phyloP scores from a whole-genome alignment of 1,139 yeast species.

The Schwanniomyces etchellsii region DNA sequence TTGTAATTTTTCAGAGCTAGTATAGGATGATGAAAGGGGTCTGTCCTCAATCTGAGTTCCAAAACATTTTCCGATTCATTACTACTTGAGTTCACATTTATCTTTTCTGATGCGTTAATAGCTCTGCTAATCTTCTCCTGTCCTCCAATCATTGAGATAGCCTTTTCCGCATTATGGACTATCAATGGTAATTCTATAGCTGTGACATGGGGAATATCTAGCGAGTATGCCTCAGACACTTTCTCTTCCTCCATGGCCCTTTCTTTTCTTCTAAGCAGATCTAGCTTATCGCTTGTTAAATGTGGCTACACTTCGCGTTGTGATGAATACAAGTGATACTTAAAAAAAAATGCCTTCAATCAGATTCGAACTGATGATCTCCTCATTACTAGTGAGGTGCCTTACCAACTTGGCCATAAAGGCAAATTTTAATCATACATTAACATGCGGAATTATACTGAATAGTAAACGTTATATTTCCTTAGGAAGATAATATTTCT shows the following conservation, averaged over 20 bases:
- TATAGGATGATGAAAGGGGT: slow-evolving; percentile 81
- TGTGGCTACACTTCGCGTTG: background rate
- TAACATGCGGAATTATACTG: background rate
- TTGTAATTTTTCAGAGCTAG: slow-evolving; percentile 44
- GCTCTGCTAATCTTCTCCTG: slow-evolving; percentile 37
- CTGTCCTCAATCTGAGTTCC: slow-evolving; percentile 62
- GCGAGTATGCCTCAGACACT: slow-evolving; percentile 46
- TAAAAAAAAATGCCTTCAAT: slow-evolving; percentile 57
- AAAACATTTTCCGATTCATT: slow-evolving; percentile 29
- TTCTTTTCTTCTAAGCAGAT: background rate
- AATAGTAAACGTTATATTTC: no score
- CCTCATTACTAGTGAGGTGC: slow-evolving; percentile 91
- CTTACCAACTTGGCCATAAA: slow-evolving; percentile 84
- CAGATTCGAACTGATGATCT: slow-evolving; percentile 88
- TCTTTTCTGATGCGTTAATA: slow-evolving; percentile 20
- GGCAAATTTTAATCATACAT: slow-evolving; percentile 12
- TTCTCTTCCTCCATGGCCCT: slow-evolving; percentile 1
- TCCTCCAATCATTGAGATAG: slow-evolving; percentile 79
- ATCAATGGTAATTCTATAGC: slow-evolving; percentile 78
- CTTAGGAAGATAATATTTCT: no score
- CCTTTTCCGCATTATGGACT: slow-evolving; percentile 58
- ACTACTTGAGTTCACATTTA: slow-evolving; percentile 2
- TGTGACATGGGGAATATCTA: slow-evolving; percentile 72
- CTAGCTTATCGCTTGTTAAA: background rate
- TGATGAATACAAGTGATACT: slow-evolving; percentile 1